A percentile compares a stretch with the other conserved stretches of the same genome.
Conservation (phyloP, 2,329 filamentous ascomycete genomes). For the Ophiognomonia clavigignenti-juglandacearum region DNA sequence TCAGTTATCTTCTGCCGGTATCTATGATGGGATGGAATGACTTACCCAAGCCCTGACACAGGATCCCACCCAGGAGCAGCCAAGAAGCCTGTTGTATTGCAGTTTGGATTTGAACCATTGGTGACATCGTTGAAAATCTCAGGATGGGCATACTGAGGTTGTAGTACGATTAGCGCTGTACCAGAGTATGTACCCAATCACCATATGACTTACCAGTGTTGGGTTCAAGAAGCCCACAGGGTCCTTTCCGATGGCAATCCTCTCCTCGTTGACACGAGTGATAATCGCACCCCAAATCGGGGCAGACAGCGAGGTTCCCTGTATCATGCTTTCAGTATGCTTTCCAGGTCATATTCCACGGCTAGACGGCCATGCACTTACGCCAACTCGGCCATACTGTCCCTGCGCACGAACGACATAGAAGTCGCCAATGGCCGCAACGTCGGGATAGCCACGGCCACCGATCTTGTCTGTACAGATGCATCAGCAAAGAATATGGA, state of each 20-base stretch:
- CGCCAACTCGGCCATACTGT: neutral
- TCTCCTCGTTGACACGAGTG: slow-evolving; percentile 57
- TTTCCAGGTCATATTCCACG: neutral
- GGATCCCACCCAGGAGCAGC: slow-evolving; percentile 37
- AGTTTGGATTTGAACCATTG: slow-evolving; percentile 31
- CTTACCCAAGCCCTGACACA: slow-evolving; percentile 30
- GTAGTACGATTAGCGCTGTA: neutral
- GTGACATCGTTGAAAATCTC: slow-evolving; percentile 29
- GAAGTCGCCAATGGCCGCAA: slow-evolving; percentile 37
- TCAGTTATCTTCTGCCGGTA: neutral
- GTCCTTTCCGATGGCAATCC: slow-evolving; percentile 42
- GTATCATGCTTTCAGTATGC: slow-evolving; percentile 18
- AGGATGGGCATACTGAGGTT: slow-evolving; percentile 21
- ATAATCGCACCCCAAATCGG: slow-evolving; percentile 56
- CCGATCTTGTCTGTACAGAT: slow-evolving; percentile 42
- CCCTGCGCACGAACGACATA: slow-evolving; percentile 22
- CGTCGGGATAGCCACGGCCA: slow-evolving; percentile 44
- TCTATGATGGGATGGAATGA: neutral
- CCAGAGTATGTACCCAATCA: neutral
- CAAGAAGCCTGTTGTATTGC: slow-evolving; percentile 35
- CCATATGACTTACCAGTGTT: slow-evolving; percentile 1
- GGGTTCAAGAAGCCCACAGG: slow-evolving; percentile 32
- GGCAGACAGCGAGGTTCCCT: slow-evolving; percentile 50
- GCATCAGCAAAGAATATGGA: slow-evolving; percentile 19
- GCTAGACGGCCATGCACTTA: neutral